A percentile compares a stretch with the other conserved stretches of the same genome.
These are phyloP conservation scores for Petunia hybrid DNA, from an alignment of 305 asterid genomes.

Conservation along the genomic window DNA sequence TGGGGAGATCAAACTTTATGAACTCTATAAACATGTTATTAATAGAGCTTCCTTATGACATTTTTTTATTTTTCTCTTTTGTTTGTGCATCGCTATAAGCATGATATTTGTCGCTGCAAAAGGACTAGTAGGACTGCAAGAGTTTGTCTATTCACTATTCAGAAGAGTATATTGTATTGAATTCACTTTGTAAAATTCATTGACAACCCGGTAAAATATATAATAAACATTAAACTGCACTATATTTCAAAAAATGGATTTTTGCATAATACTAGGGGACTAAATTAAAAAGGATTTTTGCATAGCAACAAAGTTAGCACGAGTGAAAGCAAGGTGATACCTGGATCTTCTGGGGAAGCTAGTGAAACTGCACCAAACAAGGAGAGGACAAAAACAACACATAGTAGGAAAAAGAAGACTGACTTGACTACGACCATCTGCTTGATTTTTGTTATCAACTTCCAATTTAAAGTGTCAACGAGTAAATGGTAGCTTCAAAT, in stretches of 20 bases:
- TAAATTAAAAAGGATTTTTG: too few relatives aligned
- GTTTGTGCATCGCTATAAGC: not conserved
- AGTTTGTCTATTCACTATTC: too few relatives aligned
- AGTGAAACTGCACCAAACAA: conserved; percentile 33
- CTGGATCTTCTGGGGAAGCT: conserved; percentile 49
- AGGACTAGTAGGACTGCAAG: too few relatives aligned
- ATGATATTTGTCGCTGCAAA: not conserved
- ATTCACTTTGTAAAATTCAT: too few relatives aligned
- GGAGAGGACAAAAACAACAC: conserved; percentile 26
- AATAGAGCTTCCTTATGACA: not conserved
- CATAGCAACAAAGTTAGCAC: not conserved
- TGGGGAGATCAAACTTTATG: not conserved
- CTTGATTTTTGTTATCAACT: conserved; percentile 28
- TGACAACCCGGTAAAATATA: too few relatives aligned
- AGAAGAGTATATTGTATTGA: too few relatives aligned
- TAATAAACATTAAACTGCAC: too few relatives aligned
- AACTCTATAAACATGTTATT: not conserved
- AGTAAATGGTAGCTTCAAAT: not conserved
- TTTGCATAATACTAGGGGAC: too few relatives aligned
- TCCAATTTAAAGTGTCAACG: too few relatives aligned
- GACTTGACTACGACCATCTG: conserved; percentile 23
- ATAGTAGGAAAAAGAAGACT: conserved; percentile 16
- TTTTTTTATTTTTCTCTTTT: not conserved
- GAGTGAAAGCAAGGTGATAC: conserved; percentile 31
- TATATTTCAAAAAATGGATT: too few relatives aligned